Evolutionary conservation across 129 eudicot genomes (phyloP).

Genomic region (Solidago caesia): DNA sequence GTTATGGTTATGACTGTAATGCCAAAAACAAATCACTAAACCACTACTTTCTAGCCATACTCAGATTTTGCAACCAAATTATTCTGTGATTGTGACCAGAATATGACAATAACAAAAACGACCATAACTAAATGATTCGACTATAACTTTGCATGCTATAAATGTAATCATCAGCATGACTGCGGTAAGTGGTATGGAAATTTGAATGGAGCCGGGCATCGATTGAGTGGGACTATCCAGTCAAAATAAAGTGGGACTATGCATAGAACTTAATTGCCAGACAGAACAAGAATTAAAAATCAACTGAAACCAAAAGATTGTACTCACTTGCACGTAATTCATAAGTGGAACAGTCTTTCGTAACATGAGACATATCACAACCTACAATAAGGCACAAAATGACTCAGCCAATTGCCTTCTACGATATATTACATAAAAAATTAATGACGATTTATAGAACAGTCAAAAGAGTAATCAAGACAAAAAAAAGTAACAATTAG

Average conservation of each 20-base stretch:
- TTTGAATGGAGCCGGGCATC: neutral
- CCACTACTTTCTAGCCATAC: too few species aligned
- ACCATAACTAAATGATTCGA: too few species aligned
- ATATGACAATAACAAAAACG: too few species aligned
- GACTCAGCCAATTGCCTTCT: conserved; percentile 18
- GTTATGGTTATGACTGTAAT: too few species aligned
- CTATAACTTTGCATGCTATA: too few species aligned
- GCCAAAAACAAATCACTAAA: too few species aligned
- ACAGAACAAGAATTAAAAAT: neutral
- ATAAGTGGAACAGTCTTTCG: conserved; percentile 77
- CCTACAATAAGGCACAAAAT: conserved; percentile 31
- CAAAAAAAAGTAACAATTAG: neutral
- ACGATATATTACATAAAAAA: neutral
- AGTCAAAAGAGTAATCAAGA: neutral
- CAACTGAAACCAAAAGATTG: neutral
- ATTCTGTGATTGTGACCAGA: too few species aligned
- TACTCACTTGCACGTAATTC: conserved; percentile 77
- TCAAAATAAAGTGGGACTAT: neutral
- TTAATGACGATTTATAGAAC: neutral
- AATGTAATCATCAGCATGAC: too few species aligned
- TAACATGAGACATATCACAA: conserved; percentile 74
- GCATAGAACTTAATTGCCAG: neutral
- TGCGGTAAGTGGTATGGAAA: neutral
- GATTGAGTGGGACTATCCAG: too few species aligned
- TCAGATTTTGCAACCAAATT: too few species aligned